A percentile compares a stretch with the other conserved stretches of the same genome.
Conservation (phyloP, 2,329 filamentous ascomycete genomes). For the Byssoonygena ceratinophila region DNA sequence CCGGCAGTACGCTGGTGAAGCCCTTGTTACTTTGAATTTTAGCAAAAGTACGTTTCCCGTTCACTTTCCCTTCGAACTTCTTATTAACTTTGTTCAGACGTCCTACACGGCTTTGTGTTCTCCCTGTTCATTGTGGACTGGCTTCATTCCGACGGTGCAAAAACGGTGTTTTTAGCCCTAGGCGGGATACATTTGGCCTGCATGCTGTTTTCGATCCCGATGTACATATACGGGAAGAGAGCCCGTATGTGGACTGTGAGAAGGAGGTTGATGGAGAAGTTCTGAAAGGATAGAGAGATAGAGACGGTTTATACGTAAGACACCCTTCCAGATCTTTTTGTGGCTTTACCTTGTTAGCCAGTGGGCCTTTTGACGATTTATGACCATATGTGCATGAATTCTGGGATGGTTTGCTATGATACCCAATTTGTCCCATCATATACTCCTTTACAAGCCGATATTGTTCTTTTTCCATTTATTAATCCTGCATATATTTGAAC, state of each 20-base stretch:
- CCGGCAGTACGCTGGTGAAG: conserved; percentile 84
- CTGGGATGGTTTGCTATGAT: no score
- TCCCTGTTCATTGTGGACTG: conserved; percentile 78
- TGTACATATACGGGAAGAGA: conserved; percentile 90
- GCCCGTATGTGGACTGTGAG: conserved; percentile 88
- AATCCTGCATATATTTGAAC: no score
- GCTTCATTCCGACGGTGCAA: conserved; percentile 64
- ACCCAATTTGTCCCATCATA: no score
- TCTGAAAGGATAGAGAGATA: conserved; percentile 28
- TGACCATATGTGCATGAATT: no score
- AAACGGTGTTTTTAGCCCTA: conserved; percentile 68
- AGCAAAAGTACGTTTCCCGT: conserved; percentile 70
- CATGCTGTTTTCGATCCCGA: conserved; percentile 66
- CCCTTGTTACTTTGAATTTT: conserved; percentile 87
- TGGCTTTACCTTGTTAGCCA: no score
- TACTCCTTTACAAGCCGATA: no score
- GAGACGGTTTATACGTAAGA: no score
- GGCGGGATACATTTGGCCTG: conserved; percentile 75
- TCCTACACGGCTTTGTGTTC: conserved; percentile 83
- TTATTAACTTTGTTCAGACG: conserved; percentile 39
- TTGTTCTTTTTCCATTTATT: no score
- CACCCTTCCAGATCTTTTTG: no score
- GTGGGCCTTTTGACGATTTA: background rate
- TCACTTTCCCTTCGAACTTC: background rate
- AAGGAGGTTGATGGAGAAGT: conserved; percentile 76